A percentile compares a stretch with the other conserved stretches of the same genome.
These are phyloP conservation scores for Talaromyces funiculosus DNA, from an alignment of 2,329 filamentous ascomycete species.

Conservation along the genomic window DNA sequence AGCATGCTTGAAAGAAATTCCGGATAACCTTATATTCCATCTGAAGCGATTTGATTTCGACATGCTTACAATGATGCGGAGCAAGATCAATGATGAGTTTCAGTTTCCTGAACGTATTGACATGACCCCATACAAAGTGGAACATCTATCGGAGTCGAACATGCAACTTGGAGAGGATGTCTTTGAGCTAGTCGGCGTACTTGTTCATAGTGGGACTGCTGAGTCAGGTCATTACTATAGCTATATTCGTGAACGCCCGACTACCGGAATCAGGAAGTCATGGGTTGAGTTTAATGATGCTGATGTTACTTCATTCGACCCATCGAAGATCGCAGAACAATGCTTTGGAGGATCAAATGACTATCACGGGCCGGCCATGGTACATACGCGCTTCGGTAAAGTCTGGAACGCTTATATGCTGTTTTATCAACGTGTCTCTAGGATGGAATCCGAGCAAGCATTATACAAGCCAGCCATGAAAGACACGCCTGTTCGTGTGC, in stretches of 20 bases:
- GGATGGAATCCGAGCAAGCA: slow-evolving; percentile 52
- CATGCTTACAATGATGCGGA: slow-evolving; percentile 63
- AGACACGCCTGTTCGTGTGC: slow-evolving; percentile 46
- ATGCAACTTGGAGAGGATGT: slow-evolving; percentile 59
- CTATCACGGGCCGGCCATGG: slow-evolving; percentile 43
- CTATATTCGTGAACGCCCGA: slow-evolving; percentile 75
- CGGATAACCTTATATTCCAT: slow-evolving; percentile 92
- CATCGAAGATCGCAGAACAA: slow-evolving; percentile 62
- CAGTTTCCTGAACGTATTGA: slow-evolving; percentile 78
- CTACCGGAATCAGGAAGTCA: slow-evolving; percentile 40
- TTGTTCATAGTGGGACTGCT: slow-evolving; percentile 88
- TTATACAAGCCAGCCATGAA: slow-evolving; percentile 41
- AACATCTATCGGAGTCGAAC: slow-evolving; percentile 64
- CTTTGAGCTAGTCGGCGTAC: slow-evolving; percentile 90
- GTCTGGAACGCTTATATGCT: slow-evolving; percentile 91
- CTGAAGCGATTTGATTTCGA: slow-evolving; percentile 59
- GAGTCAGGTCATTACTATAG: slow-evolving; percentile 98
- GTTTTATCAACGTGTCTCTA: slow-evolving; percentile 81
- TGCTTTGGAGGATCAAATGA: slow-evolving; percentile 73
- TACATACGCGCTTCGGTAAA: slow-evolving; percentile 54
- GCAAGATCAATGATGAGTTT: slow-evolving; percentile 95
- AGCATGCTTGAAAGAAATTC: slow-evolving; percentile 85
- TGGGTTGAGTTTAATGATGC: slow-evolving; percentile 97
- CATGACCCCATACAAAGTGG: slow-evolving; percentile 85
- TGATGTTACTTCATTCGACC: slow-evolving; percentile 70